phyloP scores from a whole-genome alignment of 768 basidiomycete genomes.

The Mycena leptocephala region DNA sequence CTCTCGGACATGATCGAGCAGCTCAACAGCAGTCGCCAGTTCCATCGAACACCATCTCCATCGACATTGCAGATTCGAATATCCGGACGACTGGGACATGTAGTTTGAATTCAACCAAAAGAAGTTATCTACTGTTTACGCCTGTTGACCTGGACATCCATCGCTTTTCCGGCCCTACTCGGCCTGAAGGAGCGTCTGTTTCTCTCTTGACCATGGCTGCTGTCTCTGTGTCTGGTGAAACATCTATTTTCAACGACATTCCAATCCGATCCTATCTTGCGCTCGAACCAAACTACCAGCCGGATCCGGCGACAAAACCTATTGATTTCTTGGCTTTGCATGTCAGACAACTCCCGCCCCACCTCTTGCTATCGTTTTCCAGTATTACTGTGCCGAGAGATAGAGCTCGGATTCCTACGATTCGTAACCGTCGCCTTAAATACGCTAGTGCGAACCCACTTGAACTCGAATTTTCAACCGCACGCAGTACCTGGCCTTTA shows the following conservation, averaged over 20 bases:
- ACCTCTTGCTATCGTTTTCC: slow-evolving; percentile 67
- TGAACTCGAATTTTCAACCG: slow-evolving; percentile 69
- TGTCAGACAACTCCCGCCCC: slow-evolving; percentile 76
- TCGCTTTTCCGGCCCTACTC: too few species aligned
- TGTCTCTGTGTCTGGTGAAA: not conserved
- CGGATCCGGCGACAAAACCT: slow-evolving; percentile 72
- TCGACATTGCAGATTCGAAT: slow-evolving; percentile 3
- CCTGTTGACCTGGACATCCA: not conserved
- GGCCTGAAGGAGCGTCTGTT: too few species aligned
- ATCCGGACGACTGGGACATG: slow-evolving; percentile 9
- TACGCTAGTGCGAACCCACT: slow-evolving; percentile 71
- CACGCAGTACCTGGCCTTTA: slow-evolving; percentile 74
- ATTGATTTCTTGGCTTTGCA: slow-evolving; percentile 76
- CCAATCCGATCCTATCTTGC: slow-evolving; percentile 66
- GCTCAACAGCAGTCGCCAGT: slow-evolving; percentile 50
- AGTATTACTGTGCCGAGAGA: slow-evolving; percentile 72
- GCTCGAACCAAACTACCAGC: slow-evolving; percentile 71
- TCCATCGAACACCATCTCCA: slow-evolving; percentile 58
- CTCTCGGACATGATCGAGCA: slow-evolving; percentile 64
- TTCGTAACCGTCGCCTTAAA: slow-evolving; percentile 82
- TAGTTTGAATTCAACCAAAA: not conserved
- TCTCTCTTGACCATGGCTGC: not conserved
- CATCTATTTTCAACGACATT: slow-evolving; percentile 43
- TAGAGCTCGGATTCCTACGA: slow-evolving; percentile 72
- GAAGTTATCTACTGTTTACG: not conserved